Conservation (phyloP, 176 grass and related monocot species). For the Lolium multiflorum region DNA sequence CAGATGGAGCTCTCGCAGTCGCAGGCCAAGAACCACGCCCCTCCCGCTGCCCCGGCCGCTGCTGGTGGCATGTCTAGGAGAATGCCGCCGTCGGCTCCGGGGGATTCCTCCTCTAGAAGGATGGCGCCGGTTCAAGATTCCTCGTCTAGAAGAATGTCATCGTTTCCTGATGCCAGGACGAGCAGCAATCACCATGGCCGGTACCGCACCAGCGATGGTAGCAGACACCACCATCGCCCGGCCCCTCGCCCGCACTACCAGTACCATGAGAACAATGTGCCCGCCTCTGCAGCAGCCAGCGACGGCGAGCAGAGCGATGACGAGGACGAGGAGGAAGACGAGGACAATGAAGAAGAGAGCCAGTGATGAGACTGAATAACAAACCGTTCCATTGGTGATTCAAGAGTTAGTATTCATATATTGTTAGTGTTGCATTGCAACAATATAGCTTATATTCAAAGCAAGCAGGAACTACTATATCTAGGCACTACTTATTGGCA, state of each 20-base stretch:
- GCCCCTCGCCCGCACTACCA: slow-evolving; percentile 37
- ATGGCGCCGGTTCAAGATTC: slow-evolving; percentile 39
- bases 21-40: slow-evolving; percentile 52
- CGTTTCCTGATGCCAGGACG: slow-evolving; percentile 38
- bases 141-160: slow-evolving; percentile 50
- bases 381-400: neutral
- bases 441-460: slow-evolving; percentile 9
- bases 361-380: slow-evolving; percentile 34
- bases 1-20: slow-evolving; percentile 82
- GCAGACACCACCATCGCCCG: slow-evolving; percentile 33
- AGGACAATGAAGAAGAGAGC: slow-evolving; percentile 46
- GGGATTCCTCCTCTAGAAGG: slow-evolving; percentile 45
- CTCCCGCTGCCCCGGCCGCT: neutral
- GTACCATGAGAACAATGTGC: slow-evolving; percentile 43
- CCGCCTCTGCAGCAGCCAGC: slow-evolving; percentile 12
- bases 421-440: slow-evolving; percentile 34
- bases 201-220: slow-evolving; percentile 34
- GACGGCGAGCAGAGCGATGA: slow-evolving; percentile 35
- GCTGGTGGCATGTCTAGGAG: slow-evolving; percentile 37
- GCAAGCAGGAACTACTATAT: neutral
- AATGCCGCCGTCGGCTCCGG: neutral
- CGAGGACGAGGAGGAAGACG: slow-evolving; percentile 13
- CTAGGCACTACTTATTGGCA: too few relatives aligned
- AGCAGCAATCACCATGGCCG: slow-evolving; percentile 60
- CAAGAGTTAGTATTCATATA: slow-evolving; percentile 8